Conservation (phyloP, 73 alveolate species). For the Paraurostyla sp. region DNA sequence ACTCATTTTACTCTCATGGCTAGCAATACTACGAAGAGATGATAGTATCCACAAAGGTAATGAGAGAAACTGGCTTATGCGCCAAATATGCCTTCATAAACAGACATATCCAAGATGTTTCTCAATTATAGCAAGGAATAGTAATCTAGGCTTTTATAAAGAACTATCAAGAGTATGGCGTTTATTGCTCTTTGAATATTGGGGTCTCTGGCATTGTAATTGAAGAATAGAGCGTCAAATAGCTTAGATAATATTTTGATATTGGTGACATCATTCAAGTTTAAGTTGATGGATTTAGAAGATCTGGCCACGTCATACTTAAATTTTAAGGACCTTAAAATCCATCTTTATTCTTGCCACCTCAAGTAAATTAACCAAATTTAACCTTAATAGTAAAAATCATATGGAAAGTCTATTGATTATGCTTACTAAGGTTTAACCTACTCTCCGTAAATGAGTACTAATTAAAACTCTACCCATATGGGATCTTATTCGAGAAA, state of each 20-base stretch:
- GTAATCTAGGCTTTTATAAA: conserved; percentile 45
- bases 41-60: conserved; percentile 37
- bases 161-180: conserved; percentile 65
- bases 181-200: conserved; percentile 64
- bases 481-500: neutral
- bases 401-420: conserved; percentile 32
- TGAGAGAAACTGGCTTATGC: conserved; percentile 52
- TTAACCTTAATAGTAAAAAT: neutral
- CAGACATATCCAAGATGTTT: conserved; percentile 30
- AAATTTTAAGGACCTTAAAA: conserved; percentile 43
- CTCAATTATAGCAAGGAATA: neutral
- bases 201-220: conserved; percentile 67
- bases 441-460: no score
- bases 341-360: conserved; percentile 46
- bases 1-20: conserved; percentile 38
- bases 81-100: conserved; percentile 64
- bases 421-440: no score
- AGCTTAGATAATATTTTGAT: conserved; percentile 37
- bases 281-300: conserved; percentile 26
- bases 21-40: conserved; percentile 36
- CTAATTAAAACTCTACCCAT: neutral
- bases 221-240: conserved; percentile 43
- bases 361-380: neutral
- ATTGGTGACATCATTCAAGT: conserved; percentile 64
- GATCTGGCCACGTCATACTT: conserved; percentile 26